Percentiles rank a stretch among this genome's conserved stretches.
phyloP scores from a whole-genome alignment of 768 basidiomycete species.

The Collybia mongolica region DNA sequence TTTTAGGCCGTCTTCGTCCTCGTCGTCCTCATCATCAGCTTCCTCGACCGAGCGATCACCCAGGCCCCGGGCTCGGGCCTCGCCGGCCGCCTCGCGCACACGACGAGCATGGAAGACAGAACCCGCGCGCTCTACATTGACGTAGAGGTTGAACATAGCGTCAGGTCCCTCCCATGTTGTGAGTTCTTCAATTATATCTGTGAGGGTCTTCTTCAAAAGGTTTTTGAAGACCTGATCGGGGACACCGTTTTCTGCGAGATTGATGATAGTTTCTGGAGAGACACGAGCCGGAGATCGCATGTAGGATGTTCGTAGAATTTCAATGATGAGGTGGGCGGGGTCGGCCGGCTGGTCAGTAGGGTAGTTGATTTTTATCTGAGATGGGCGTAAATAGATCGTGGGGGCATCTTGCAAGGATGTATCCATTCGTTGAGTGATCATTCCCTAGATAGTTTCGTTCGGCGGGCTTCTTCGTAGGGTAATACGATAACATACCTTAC shows the following conservation, averaged over 20 bases:
- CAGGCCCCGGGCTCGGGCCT: constrained; percentile 45
- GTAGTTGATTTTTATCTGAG: constrained; percentile 49
- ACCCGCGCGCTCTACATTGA: constrained; percentile 31
- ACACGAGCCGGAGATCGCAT: constrained; percentile 44
- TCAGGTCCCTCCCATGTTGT: constrained; percentile 43
- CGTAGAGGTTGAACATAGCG: constrained; percentile 42
- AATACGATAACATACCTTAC: constrained; percentile 33
- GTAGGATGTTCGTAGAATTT: constrained; percentile 50
- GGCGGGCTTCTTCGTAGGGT: neutral
- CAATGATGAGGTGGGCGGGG: constrained; percentile 45
- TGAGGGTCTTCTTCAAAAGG: constrained; percentile 33
- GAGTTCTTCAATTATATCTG: constrained; percentile 34
- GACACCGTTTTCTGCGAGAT: constrained; percentile 66
- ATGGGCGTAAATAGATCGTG: constrained; percentile 33
- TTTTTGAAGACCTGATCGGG: constrained; percentile 35
- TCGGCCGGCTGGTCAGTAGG: constrained; percentile 25
- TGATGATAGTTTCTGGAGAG: constrained; percentile 59
- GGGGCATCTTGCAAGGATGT: constrained; percentile 18
- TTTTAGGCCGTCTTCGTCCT: constrained; percentile 34
- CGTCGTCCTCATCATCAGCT: constrained; percentile 35
- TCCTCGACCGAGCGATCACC: constrained; percentile 37
- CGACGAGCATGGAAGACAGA: constrained; percentile 32
- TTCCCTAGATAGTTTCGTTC: constrained; percentile 27
- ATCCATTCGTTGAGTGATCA: constrained; percentile 18
- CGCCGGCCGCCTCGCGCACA: constrained; percentile 30